Evolutionary conservation across 2,329 filamentous ascomycete species (phyloP), one percentile per base, ranked within the genome.

Genomic region (Chrysoporthe puriensis): DNA sequence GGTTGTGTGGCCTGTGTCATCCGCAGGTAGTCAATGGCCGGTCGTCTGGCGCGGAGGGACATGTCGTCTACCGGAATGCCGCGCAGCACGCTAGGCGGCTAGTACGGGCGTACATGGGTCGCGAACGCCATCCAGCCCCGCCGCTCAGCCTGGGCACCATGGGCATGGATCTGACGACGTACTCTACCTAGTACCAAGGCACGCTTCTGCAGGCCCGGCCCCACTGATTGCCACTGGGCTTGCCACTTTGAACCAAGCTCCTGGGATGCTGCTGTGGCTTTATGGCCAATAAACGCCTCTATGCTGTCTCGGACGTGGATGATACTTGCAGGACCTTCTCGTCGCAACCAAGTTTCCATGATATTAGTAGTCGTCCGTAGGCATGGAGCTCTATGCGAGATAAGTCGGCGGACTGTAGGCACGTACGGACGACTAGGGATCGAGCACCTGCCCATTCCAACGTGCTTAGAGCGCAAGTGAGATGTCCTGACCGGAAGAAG

Each of bases 171-270:
- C 60, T 56, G 18, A 66, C 6, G 36, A 40, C 48, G 61, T 42
- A 40, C 61, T 36, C 42, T 66, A 54, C 26, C 26, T 26, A 26
- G 26, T 26, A 26, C 26, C 26, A 26, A 26, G 26, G 26, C 26
- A 26, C 61, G 34, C 48, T 32, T 44, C 44, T 64, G 62, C 62
- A 67, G 56, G 56, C 21, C 42, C 8, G 57, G 32, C 4, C 61
- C 67, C 48, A 26, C 57, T 64, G 64, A 67, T 67, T 56, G 50
- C 7, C 64, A 48, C n/a, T 48, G 26, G 40, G 32, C 62, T 67
- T 67, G 46, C 67, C 57, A 8, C 40, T 64, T 64, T 62, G 16
- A 63, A 54, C 32, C 67, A 67, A 66, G 54, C 50, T 46, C 48
- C 59, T 63, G 64, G 64, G 57, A 36, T 34, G 42, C 59, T 16